These are phyloP conservation scores for Apostasia ramifera DNA, from an alignment of 106 monocot species.

Conservation along the genomic window DNA sequence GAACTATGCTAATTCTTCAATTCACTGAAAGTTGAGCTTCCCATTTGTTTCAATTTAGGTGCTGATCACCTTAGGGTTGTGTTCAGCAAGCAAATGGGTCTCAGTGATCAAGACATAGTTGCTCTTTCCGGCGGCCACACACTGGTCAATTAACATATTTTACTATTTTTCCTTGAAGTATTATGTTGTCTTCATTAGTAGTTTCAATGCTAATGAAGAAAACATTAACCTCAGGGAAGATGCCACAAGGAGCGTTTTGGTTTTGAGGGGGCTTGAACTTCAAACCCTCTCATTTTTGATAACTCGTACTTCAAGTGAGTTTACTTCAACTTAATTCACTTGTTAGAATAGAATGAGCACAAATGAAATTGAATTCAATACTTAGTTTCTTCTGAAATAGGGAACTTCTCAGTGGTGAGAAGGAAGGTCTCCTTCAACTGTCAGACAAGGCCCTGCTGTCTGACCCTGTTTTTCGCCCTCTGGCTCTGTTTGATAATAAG, in stretches of 20 bases:
- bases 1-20: no score
- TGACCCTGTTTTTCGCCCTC: conserved; percentile 79
- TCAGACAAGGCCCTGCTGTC: conserved; percentile 78
- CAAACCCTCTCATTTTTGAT: conserved; percentile 64
- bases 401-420: conserved; percentile 84
- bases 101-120: conserved; percentile 87
- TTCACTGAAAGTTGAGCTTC: no score
- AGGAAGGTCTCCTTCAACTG: conserved; percentile 79
- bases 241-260: conserved; percentile 86
- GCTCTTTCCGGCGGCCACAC: conserved; percentile 95
- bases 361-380: no score
- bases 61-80: conserved; percentile 81
- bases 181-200: neutral
- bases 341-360: no score
- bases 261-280: conserved; percentile 74
- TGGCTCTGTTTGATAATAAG: no score
- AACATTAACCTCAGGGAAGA: conserved; percentile 34
- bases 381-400: conserved; percentile 17
- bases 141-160: conserved; percentile 34
- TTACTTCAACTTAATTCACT: neutral
- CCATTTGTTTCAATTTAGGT: conserved; percentile 24
- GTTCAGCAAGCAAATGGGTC: conserved; percentile 67
- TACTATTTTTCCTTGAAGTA: neutral
- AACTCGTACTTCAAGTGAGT: conserved; percentile 71
- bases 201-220: neutral